phyloP scores from a whole-genome alignment of 2,329 filamentous ascomycete genomes.

The Monilinia aucupariae region DNA sequence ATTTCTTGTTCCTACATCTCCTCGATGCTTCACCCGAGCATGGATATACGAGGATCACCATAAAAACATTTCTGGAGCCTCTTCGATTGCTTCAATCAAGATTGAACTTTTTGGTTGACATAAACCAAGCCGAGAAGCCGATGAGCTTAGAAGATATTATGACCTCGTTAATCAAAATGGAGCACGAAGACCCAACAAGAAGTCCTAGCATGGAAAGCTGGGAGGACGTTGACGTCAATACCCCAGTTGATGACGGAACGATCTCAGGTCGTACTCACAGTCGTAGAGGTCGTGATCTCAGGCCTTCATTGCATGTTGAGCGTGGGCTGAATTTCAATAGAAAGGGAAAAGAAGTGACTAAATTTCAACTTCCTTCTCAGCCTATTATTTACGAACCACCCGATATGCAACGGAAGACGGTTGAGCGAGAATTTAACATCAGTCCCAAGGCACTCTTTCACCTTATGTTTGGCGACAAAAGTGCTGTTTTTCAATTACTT shows the following conservation, averaged over 20 bases:
- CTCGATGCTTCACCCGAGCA: slow-evolving; percentile 26
- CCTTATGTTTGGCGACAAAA: slow-evolving; percentile 93
- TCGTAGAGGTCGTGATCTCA: slow-evolving; percentile 45
- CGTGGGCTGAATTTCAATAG: slow-evolving; percentile 48
- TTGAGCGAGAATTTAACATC: slow-evolving; percentile 80
- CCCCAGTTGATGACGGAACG: slow-evolving; percentile 55
- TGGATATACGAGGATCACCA: slow-evolving; percentile 54
- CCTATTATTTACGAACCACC: slow-evolving; percentile 80
- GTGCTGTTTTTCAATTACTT: slow-evolving; percentile 65
- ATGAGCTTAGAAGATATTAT: slow-evolving; percentile 65
- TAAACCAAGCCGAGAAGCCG: slow-evolving; percentile 66
- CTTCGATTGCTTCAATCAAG: slow-evolving; percentile 75
- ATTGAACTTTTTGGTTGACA: slow-evolving; percentile 78
- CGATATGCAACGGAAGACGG: slow-evolving; percentile 68
- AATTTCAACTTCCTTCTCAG: slow-evolving; percentile 75
- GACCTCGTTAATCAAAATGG: slow-evolving; percentile 67
- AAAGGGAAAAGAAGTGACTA: slow-evolving; percentile 39
- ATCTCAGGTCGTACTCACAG: slow-evolving; percentile 35
- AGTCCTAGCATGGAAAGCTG: slow-evolving; percentile 82
- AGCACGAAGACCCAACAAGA: slow-evolving; percentile 52
- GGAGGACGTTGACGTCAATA: slow-evolving; percentile 69
- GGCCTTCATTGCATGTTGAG: slow-evolving; percentile 55
- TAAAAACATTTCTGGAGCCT: slow-evolving; percentile 91
- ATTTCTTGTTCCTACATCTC: slow-evolving; percentile 83
- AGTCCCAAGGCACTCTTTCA: slow-evolving; percentile 94